These are phyloP conservation scores for Xylariales sp. DNA, from an alignment of 2,329 filamentous ascomycete genomes.

Conservation along the genomic window DNA sequence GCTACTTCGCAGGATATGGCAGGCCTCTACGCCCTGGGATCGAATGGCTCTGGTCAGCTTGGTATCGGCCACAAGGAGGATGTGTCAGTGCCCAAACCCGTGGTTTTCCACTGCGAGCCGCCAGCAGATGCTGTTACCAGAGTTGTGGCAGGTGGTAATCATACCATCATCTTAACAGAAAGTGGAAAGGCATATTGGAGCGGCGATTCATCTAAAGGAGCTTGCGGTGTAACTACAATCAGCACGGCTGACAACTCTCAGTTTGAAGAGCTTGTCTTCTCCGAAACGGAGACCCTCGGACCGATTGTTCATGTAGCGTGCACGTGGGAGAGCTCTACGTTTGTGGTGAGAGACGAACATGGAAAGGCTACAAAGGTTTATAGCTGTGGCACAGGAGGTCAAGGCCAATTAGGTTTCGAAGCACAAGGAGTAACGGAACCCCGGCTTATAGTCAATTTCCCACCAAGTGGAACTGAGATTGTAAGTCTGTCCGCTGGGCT, in stretches of 20 bases:
- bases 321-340: constrained; percentile 72
- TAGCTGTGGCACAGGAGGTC: constrained; percentile 61
- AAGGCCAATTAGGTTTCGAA: constrained; percentile 63
- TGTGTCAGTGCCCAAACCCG: constrained; percentile 60
- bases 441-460: constrained; percentile 56
- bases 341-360: constrained; percentile 45
- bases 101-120: constrained; percentile 46
- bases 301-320: constrained; percentile 53
- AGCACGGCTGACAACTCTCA: constrained; percentile 22
- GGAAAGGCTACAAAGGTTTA: constrained; percentile 48
- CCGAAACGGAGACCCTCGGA: constrained; percentile 18
- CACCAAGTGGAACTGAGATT: constrained; percentile 54
- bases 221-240: constrained; percentile 42
- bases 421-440: constrained; percentile 9
- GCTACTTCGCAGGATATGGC: no score
- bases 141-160: constrained; percentile 72
- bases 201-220: constrained; percentile 54
- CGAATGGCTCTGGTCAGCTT: constrained; percentile 71
- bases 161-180: constrained; percentile 69
- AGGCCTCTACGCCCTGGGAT: constrained; percentile 65
- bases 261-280: constrained; percentile 35
- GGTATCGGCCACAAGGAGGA: constrained; percentile 69
- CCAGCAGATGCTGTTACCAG: constrained; percentile 30
- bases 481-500: constrained; percentile 68
- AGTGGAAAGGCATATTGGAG: constrained; percentile 58